Percentiles rank a stretch among this genome's conserved stretches.
phyloP scores from a whole-genome alignment of 2,329 filamentous ascomycete species.

The Stachybotrys chlorohalonatus region DNA sequence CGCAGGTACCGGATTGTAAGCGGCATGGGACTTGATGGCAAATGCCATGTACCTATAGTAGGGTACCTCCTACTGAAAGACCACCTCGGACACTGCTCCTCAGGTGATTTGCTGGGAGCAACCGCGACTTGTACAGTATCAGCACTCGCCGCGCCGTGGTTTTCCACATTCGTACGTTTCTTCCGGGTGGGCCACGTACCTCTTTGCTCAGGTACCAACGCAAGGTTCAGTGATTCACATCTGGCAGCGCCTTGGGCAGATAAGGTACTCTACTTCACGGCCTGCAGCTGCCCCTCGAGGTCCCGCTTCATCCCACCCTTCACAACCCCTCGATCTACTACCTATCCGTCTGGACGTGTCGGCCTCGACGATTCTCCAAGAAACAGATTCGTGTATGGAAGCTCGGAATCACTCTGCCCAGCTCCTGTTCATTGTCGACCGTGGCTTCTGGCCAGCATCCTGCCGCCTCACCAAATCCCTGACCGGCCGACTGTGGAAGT shows the following conservation, averaged over 20 bases:
- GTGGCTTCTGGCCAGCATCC: not conserved
- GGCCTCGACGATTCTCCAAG: not conserved
- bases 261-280: not conserved
- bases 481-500: not conserved
- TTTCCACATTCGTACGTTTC: no score
- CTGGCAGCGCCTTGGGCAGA: not conserved
- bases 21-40: not conserved
- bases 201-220: no score
- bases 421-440: not conserved
- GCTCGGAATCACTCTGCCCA: not conserved
- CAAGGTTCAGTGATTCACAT: not conserved
- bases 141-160: no score
- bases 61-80: not conserved
- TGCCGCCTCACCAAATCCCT: not conserved
- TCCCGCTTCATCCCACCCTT: no score
- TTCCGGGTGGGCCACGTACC: no score
- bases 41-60: not conserved
- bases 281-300: no score
- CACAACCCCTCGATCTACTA: no score
- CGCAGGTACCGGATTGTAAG: not conserved
- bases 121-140: not conserved
- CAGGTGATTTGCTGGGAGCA: not conserved
- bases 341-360: no score
- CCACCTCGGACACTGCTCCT: not conserved
- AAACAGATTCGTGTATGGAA: no score